A percentile compares a stretch with the other conserved stretches of the same genome.
phyloP scores from a whole-genome alignment of 2,329 filamentous ascomycete genomes.

The Colletotrichum godetiae region DNA sequence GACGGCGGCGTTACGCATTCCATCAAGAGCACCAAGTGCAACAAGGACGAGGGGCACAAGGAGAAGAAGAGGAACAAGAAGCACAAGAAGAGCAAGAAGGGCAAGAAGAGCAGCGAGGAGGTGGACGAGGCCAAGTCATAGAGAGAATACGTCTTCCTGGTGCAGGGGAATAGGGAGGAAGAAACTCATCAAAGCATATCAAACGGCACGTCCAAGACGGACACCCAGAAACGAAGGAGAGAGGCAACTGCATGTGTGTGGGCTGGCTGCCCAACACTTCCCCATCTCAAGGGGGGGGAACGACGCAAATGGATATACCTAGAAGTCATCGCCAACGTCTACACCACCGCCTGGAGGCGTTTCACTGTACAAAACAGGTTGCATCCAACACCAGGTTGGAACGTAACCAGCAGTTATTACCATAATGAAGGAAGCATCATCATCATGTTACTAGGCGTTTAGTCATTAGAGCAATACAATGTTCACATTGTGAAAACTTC shows the following conservation, averaged over 20 bases:
- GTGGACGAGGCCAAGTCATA: not conserved
- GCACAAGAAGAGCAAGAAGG: constrained; percentile 33
- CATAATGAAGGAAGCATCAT: not conserved
- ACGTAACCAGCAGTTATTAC: not conserved
- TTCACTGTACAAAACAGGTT: not conserved
- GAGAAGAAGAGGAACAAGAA: constrained; percentile 22
- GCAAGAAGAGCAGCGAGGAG: not conserved
- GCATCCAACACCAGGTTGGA: not conserved
- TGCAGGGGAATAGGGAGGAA: too few relatives aligned
- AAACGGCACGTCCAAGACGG: not conserved
- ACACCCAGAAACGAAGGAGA: not conserved
- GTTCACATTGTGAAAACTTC: not conserved
- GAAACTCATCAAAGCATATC: not conserved
- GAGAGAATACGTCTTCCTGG: not conserved
- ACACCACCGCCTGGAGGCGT: too few relatives aligned
- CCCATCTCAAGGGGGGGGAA: not conserved
- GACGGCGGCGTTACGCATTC: constrained; percentile 48
- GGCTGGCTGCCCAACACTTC: not conserved
- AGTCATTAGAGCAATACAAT: not conserved
- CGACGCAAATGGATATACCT: not conserved
- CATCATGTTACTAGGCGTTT: not conserved
- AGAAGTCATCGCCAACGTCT: not conserved
- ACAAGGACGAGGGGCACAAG: constrained; percentile 30
- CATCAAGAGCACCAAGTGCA: constrained; percentile 56
- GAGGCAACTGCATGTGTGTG: not conserved